phyloP scores from a whole-genome alignment of 306 rosid species.

The Comarum palustre region DNA sequence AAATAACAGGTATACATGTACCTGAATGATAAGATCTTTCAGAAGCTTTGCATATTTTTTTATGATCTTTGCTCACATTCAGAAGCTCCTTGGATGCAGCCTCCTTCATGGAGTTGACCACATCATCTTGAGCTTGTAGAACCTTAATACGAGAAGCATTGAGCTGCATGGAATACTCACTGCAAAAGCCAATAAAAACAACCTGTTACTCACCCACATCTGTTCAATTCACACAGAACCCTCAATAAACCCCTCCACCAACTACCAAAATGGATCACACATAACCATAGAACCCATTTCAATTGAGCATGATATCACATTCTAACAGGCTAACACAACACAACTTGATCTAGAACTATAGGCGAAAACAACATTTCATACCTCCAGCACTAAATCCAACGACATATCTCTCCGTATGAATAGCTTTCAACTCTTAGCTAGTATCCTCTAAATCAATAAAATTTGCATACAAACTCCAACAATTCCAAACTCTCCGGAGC shows the following conservation, averaged over 20 bases:
- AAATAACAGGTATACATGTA: constrained; percentile 21
- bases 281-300: not conserved
- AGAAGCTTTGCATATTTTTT: constrained; percentile 56
- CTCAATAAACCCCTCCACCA: not conserved
- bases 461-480: not conserved
- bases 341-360: not conserved
- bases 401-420: not conserved
- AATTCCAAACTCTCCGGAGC: not conserved
- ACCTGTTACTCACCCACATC: constrained; percentile 6
- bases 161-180: constrained; percentile 97
- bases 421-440: not conserved
- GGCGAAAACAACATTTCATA: not conserved
- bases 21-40: constrained; percentile 90
- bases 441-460: not conserved
- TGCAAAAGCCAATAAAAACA: constrained; percentile 36
- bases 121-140: constrained; percentile 97
- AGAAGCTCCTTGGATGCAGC: constrained; percentile 71
- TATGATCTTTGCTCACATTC: constrained; percentile 58
- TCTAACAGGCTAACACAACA: not conserved
- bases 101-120: constrained; percentile 80
- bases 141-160: constrained; percentile 84
- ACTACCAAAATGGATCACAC: not conserved
- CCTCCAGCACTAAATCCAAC: not conserved
- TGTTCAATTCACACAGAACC: not conserved
- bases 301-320: not conserved